These are phyloP conservation scores for Alnus glutinosa DNA, from an alignment of 306 rosid species.

Conservation along the genomic window DNA sequence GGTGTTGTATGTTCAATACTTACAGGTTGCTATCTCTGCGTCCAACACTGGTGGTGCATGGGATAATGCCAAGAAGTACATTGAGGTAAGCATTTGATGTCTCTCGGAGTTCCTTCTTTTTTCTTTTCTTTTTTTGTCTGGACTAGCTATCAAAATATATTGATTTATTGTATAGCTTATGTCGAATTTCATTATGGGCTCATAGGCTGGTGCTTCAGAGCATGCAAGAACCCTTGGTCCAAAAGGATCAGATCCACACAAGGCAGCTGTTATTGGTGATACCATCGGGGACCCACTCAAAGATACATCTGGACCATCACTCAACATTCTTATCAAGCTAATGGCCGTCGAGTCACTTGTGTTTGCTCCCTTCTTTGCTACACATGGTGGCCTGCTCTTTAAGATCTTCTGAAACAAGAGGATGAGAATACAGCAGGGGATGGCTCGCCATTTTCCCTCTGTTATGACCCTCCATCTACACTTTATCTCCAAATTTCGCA, in stretches of 20 bases:
- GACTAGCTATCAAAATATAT: background rate
- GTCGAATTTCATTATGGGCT: constrained; percentile 13
- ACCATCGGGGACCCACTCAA: constrained; percentile 96
- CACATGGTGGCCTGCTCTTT: constrained; percentile 88
- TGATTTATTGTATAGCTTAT: background rate
- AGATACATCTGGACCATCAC: constrained; percentile 95
- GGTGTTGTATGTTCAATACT: background rate
- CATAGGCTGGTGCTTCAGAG: constrained; percentile 84
- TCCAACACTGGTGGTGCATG: constrained; percentile 99
- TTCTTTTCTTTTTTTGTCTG: background rate
- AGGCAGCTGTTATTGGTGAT: constrained; percentile 97
- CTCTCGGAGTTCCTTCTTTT: background rate
- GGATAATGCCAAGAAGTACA: constrained; percentile 97
- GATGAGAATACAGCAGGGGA: constrained; percentile 2
- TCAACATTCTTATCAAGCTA: constrained; percentile 97
- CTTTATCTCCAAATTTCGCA: background rate
- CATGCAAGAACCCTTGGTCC: constrained; percentile 95
- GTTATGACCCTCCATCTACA: constrained; percentile 12
- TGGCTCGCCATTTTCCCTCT: constrained; percentile 17
- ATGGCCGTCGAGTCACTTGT: constrained; percentile 97
- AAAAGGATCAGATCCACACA: constrained; percentile 87
- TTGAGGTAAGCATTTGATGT: constrained; percentile 57
- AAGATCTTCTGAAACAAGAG: constrained; percentile 52
- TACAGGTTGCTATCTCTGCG: constrained; percentile 91
- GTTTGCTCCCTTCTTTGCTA: constrained; percentile 95